Evolutionary conservation across 2,329 filamentous ascomycete genomes (phyloP).

Genomic region (Alternaria atra): DNA sequence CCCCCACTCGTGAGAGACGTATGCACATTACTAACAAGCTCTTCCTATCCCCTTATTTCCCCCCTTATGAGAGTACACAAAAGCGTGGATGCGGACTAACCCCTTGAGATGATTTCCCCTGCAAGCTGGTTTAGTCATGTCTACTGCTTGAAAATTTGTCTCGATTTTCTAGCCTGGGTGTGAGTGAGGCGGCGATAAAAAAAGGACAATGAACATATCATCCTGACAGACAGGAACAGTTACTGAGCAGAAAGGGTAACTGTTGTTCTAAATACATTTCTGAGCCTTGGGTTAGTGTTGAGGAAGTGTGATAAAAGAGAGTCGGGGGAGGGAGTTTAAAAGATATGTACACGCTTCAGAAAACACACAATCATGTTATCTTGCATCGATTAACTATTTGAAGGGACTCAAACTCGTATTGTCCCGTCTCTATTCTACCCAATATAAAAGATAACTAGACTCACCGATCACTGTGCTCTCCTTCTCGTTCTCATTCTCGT

Average conservation of each 20-base stretch:
- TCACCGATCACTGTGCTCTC: neutral
- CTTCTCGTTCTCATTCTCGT: neutral
- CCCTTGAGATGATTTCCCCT: too few species aligned
- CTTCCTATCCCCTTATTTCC: neutral
- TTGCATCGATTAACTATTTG: neutral
- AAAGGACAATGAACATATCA: neutral
- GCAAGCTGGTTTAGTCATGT: neutral
- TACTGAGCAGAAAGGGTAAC: neutral
- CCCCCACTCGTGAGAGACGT: neutral
- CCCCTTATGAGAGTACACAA: neutral
- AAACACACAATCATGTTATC: too few species aligned
- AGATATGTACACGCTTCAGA: too few species aligned
- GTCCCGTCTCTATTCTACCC: neutral
- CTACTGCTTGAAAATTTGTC: too few species aligned
- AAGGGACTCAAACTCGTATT: neutral
- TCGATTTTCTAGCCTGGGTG: neutral
- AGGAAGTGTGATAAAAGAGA: too few species aligned
- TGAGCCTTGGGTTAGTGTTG: too few species aligned
- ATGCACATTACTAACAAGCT: neutral
- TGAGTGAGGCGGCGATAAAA: neutral
- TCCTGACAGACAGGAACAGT: neutral
- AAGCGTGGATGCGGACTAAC: neutral
- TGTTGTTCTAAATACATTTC: neutral
- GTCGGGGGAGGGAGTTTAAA: too few species aligned
- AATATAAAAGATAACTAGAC: neutral